Evolutionary conservation across 441 rosid genomes (phyloP).

Genomic region (Omphalea diandra): DNA sequence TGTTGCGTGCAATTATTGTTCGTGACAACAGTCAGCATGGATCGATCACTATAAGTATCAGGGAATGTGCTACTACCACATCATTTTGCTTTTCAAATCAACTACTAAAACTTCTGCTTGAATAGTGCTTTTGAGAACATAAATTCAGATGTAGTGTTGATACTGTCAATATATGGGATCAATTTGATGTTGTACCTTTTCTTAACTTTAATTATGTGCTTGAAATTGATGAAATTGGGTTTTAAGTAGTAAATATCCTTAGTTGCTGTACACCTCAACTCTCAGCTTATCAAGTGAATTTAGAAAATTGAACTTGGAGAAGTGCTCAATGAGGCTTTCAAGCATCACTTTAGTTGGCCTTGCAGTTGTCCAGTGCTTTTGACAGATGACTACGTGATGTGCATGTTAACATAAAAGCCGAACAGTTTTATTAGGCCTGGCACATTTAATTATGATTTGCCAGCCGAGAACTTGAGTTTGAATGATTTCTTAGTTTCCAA

Average conservation of each 20-base stretch:
- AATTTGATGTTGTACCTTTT: background rate
- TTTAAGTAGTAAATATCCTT: background rate
- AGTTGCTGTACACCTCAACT: background rate
- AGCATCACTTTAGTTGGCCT: background rate
- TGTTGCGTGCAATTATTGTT: background rate
- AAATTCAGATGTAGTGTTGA: background rate
- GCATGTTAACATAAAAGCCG: no score
- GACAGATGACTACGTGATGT: background rate
- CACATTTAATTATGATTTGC: background rate
- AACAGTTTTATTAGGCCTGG: no score
- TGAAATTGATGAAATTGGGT: background rate
- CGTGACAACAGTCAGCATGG: background rate
- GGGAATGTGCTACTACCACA: background rate
- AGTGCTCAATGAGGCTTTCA: background rate
- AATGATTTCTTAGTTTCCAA: background rate
- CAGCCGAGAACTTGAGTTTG: no score
- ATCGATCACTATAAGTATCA: background rate
- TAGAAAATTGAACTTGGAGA: background rate
- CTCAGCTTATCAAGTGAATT: background rate
- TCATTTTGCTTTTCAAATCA: constrained; percentile 1
- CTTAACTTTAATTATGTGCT: background rate
- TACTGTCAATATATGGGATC: background rate
- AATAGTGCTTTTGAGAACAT: background rate
- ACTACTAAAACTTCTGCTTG: background rate
- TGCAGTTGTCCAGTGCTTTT: background rate